These are phyloP conservation scores for Rhizopus stolonifer DNA, from an alignment of 371 early-diverging fungal species.

Conservation along the genomic window DNA sequence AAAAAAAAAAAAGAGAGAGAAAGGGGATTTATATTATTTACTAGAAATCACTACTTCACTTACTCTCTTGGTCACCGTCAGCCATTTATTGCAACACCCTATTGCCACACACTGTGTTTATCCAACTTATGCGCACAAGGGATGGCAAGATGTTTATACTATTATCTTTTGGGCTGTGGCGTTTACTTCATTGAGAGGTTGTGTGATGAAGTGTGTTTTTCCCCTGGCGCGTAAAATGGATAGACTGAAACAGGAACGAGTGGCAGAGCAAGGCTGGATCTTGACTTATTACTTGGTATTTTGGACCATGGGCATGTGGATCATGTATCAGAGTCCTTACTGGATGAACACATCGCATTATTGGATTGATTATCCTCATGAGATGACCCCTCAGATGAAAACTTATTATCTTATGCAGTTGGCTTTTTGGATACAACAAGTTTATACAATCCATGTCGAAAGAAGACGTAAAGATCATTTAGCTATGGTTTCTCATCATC, in stretches of 20 bases:
- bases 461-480: constrained; percentile 76
- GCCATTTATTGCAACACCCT: no score
- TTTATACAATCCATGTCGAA: constrained; percentile 72
- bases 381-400: constrained; percentile 55
- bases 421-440: constrained; percentile 79
- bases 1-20: no score
- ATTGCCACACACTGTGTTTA: no score
- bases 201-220: constrained; percentile 59
- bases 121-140: no score
- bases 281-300: constrained; percentile 56
- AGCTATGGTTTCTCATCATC: constrained; percentile 83
- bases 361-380: constrained; percentile 75
- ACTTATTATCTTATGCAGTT: constrained; percentile 77
- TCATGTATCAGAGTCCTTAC: constrained; percentile 63
- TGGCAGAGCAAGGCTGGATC: constrained; percentile 66
- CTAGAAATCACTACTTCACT: no score
- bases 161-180: constrained; percentile 65
- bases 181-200: constrained; percentile 67
- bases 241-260: constrained; percentile 57
- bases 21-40: no score
- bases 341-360: constrained; percentile 69
- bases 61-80: no score
- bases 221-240: constrained; percentile 60
- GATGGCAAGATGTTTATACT: constrained; percentile 58
- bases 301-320: constrained; percentile 61